Evolutionary conservation across 345 rosid genomes (phyloP), one percentile per base, ranked within the genome.

Genomic region (Noccaea bulbosa): DNA sequence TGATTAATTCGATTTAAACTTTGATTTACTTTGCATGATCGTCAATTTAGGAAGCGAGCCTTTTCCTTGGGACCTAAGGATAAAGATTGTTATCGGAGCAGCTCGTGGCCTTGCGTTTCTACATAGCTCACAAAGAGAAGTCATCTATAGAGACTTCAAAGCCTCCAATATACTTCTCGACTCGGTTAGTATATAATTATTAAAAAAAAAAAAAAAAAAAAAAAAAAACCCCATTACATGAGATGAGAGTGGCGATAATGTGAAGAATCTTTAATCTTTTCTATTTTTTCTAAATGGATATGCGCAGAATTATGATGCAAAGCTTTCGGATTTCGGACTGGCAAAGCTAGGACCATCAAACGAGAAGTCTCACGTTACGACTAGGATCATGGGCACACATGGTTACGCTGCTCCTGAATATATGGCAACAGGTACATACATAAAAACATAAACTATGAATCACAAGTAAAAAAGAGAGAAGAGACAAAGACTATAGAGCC

Each of bases 111-210:
- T 93, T 49, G 84, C 86, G 16, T 89, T 86, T 78, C 81, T 88
- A 41, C 98, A 93, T 71, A 58, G 83, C 43, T 87, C 84, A 11
- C 87, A 88, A 11, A 83, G 83, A 81, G 79, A 85, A 75, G 87
- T 93, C 82, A 91, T 91, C 65, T 85, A 88, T 73, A 78, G 92
- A 71, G 96, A 90, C 78, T 90, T 93, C 69, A 87, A 88, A 84
- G 87, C 98, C 43, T 85, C 96, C 3, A 91, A 87, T 73, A 86
- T 93, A 55, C 80, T 91, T 73, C 85, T 93, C 20, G 96, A 88
- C 53, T 74, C 51, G 86, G 98, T 93, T 65, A 78, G 89, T 80
- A 53, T 79, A 53, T 40, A 9, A 39, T 27, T 39, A 20, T 1
- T 1, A 20, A 20, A 20, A 17, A 17, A 10, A 50, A 39, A 43